A percentile compares a stretch with the other conserved stretches of the same genome.
These are phyloP conservation scores for Rugonectria rugulosa DNA, from an alignment of 2,329 filamentous ascomycete genomes.

Conservation along the genomic window DNA sequence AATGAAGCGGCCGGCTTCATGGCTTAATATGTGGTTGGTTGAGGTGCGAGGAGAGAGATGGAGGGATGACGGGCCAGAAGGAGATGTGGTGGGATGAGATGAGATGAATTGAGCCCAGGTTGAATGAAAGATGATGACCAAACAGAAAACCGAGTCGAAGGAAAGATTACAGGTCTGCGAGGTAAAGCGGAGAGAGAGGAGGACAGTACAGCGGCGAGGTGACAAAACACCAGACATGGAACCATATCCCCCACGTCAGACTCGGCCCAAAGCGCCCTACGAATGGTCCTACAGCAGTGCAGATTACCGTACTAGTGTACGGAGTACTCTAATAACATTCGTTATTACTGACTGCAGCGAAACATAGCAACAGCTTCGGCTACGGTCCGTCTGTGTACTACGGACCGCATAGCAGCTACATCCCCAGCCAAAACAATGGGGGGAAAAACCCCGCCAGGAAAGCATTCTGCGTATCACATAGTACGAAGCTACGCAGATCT, in stretches of 20 bases:
- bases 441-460: too few relatives aligned
- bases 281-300: too few relatives aligned
- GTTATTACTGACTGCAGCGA: too few relatives aligned
- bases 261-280: too few relatives aligned
- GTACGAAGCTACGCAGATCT: slow-evolving; percentile 23
- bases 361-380: slow-evolving; percentile 8
- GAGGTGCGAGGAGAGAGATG: not conserved
- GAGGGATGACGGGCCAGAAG: not conserved
- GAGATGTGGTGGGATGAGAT: slow-evolving; percentile 6
- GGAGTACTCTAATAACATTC: too few relatives aligned
- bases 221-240: slow-evolving; percentile 4
- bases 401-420: too few relatives aligned
- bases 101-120: slow-evolving; percentile 11
- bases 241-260: not conserved
- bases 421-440: too few relatives aligned
- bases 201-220: not conserved
- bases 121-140: slow-evolving; percentile 7
- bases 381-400: slow-evolving; percentile 11
- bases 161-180: not conserved
- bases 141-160: not conserved
- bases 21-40: not conserved
- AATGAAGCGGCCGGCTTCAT: slow-evolving; percentile 33
- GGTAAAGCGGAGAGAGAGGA: slow-evolving; percentile 2
- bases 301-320: not conserved
- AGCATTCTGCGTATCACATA: slow-evolving; percentile 4